Base-by-base conservation (phyloP, 176 grass and related monocot species). In the Cenchrus americanus region DNA sequence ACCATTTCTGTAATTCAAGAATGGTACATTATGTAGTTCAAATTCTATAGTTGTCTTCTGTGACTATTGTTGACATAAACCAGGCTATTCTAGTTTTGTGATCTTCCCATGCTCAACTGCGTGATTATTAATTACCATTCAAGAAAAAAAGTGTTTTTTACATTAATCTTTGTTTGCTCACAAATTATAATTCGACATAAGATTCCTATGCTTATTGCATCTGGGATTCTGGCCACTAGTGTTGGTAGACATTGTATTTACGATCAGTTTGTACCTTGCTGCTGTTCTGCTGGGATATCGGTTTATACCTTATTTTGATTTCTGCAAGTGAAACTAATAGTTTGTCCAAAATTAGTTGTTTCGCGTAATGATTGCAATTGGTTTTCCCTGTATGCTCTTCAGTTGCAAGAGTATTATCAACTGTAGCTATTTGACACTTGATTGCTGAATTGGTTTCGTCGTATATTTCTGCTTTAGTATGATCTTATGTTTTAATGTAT, bases 371-470 rank as follows among this genome's bases (percentile, higher is more conserved):
- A 40, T 44, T 22, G 14, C 23, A 15, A 32, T 68, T 0, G 5
- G 19, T 26, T 85, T 66, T 15, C 19, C 42, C 53, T 78, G 43
- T 30, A 66, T 54, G 42, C 11, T 76, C 49, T 55, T 43, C 11
- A 48, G 6, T n/a, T 61, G 18, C 6, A 44, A 59, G 12, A 66
- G 3, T 50, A 65, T 62, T 63, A 8, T 40, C 12, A 37, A 6
- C 27, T 67, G 67, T 60, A 48, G 18, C 51, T 69, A 52, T 57
- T 57, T 7, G 12, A 78, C 78, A 78, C 65, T 61, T 85, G 41
- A 23, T 67, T 69, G 51, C 11, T 12, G 4, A 69, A 59, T 59
- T 48, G 11, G 19, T 11, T 78, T 51, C 3, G 7, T 48, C 14
- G 7, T 49, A 32, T 18, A 49, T 46, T 59, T 14, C 10, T 23